Conservation (phyloP, 441 rosid genomes). For the Syzygium syzygioides region DNA sequence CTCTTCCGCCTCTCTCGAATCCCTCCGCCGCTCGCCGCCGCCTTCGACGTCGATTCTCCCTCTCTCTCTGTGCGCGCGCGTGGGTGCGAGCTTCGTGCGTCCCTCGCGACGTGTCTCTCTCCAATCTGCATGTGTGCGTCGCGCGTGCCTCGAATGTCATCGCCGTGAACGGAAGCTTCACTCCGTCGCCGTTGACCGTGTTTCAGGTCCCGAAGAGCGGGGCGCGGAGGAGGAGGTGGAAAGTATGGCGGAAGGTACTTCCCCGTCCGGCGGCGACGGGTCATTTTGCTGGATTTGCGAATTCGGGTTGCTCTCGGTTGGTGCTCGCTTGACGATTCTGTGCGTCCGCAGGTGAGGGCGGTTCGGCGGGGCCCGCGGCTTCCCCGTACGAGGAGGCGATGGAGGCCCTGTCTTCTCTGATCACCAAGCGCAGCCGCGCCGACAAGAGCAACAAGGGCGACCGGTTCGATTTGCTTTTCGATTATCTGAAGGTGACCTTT, state of each 20-base stretch:
- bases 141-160: neutral
- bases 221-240: neutral
- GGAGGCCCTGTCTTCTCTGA: conserved; percentile 82
- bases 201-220: neutral
- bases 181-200: neutral
- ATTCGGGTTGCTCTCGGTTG: neutral
- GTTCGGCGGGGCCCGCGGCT: conserved; percentile 16
- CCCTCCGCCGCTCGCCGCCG: neutral
- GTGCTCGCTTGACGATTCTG: neutral
- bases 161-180: neutral
- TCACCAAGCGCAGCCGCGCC: conserved; percentile 84
- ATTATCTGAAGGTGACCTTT: conserved; percentile 59
- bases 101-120: neutral
- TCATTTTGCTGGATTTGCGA: neutral
- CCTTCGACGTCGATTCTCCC: neutral
- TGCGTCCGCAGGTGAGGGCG: conserved; percentile 1
- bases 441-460: conserved; percentile 81
- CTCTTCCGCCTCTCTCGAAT: neutral
- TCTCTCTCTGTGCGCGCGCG: neutral
- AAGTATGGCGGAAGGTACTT: neutral
- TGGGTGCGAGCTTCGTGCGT: neutral
- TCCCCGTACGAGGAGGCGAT: conserved; percentile 64
- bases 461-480: conserved; percentile 71
- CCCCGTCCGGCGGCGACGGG: neutral
- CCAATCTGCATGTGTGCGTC: neutral